Evolutionary conservation across 495 filamentous ascomycete genomes (phyloP).

Genomic region (Aspergillus haitiensis): DNA sequence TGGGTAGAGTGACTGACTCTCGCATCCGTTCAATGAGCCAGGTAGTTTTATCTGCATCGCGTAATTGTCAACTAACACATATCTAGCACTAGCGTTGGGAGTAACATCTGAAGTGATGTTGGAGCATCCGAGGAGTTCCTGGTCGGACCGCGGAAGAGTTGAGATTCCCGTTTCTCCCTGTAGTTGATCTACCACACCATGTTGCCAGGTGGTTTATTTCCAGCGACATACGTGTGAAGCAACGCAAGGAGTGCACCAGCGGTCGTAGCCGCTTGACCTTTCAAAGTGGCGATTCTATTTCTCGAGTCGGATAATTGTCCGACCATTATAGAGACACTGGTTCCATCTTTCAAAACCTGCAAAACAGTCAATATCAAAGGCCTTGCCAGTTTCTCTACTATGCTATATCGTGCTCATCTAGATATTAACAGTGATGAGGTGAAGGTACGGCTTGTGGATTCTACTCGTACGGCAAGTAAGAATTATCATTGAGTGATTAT

Average conservation of each 20-base stretch:
- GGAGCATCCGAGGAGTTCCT: background rate
- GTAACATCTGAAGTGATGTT: background rate
- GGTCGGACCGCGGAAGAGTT: background rate
- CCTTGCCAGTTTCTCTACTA: background rate
- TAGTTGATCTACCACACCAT: background rate
- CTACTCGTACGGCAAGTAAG: background rate
- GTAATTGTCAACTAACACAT: background rate
- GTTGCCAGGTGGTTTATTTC: background rate
- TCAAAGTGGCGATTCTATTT: background rate
- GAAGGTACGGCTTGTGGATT: background rate
- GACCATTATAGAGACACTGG: background rate
- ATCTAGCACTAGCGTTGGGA: background rate
- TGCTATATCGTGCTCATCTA: background rate
- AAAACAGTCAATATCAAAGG: background rate
- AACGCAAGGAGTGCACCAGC: background rate
- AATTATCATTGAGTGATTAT: background rate
- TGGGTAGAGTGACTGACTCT: background rate
- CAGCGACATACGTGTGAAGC: background rate
- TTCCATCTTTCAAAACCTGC: background rate
- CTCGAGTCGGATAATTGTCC: conserved; percentile 1
- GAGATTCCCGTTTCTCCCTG: background rate
- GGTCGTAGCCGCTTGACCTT: background rate
- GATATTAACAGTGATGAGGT: background rate
- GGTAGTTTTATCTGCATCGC: background rate
- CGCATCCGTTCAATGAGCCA: background rate